phyloP scores from a whole-genome alignment of 2,329 filamentous ascomycete genomes.

The Scolecobasidium constrictum region DNA sequence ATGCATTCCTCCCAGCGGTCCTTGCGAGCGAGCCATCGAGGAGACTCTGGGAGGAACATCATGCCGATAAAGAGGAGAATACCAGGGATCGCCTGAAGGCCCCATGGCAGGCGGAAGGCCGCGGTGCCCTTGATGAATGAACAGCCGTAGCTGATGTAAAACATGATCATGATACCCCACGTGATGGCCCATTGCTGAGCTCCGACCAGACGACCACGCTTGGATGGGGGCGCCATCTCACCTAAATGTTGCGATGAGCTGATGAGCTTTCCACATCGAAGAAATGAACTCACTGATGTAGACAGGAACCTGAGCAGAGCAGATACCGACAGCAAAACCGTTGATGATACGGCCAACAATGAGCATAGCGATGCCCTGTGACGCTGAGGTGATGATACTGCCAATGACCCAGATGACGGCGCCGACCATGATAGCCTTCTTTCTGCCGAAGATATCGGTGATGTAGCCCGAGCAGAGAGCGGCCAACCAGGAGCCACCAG shows the following conservation, averaged over 20 bases:
- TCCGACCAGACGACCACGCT: conserved; percentile 56
- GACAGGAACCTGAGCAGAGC: conserved; percentile 57
- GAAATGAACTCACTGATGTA: too few species aligned
- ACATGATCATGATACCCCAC: conserved; percentile 39
- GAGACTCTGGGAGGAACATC: conserved; percentile 37
- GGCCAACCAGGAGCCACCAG: conserved; percentile 58
- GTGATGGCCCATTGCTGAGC: conserved; percentile 68
- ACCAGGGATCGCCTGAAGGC: conserved; percentile 25
- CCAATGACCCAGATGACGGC: conserved; percentile 46
- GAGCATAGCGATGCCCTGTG: conserved; percentile 60
- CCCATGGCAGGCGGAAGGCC: conserved; percentile 28
- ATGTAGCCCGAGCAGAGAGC: conserved; percentile 49
- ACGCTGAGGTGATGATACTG: conserved; percentile 49
- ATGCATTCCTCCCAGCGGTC: conserved; percentile 34
- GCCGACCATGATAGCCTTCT: conserved; percentile 42
- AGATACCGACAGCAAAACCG: conserved; percentile 64
- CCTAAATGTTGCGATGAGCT: too few species aligned
- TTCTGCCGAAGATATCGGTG: conserved; percentile 46
- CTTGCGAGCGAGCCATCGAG: conserved; percentile 34
- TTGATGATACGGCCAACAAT: conserved; percentile 58
- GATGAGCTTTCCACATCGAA: too few species aligned
- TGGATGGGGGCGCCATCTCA: conserved; percentile 50
- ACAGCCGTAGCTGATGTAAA: conserved; percentile 25
- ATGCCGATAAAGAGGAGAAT: conserved; percentile 34
- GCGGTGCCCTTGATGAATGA: conserved; percentile 20